Base-by-base conservation (phyloP, 768 basidiomycete species). In the Phaffia tasmanica region DNA sequence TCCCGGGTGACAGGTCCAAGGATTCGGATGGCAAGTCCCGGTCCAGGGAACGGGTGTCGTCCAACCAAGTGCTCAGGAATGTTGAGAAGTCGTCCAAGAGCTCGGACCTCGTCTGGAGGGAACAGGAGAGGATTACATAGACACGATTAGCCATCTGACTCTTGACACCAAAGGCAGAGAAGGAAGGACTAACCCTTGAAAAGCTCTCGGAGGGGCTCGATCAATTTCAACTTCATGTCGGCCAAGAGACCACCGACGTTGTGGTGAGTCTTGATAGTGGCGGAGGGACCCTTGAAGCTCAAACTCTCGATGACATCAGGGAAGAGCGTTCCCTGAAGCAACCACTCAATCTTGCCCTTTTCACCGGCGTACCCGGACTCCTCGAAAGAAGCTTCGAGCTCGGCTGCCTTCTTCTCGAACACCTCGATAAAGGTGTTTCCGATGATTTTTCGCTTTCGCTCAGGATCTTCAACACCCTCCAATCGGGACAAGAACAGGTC, bases 291-390 rank as follows among this genome's bases (percentile, higher is more conserved):
- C 78, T 97, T 98, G 83, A 99, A 99, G 78, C 88, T 90, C 79
- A 99, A 95, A 75, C 88, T 90, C 80, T 99, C 95, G 75, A 98
- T 99, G 67, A 99, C 95, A 74, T 99, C 95, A 1, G 95, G 95
- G 77, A 98, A 99, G 18, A 99, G 82, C 0, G 95, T 99, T 4
- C 95, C 95, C 77, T 99, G 95, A 15, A 99, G 79, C 57, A 99
- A 77, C 92, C 93, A 99, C 75, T 98, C 95, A 46, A 98, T 90
- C 72, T 85, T 84, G 2, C 95, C 93, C 77, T 92, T 94, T 62
- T 66, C 64, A 11, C 82, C 81, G 62, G 82, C 84, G 0, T 81
- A 85, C 2, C 84, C 86, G 27, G 78, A 73, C 68, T 80, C 79
- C 73, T 87, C 86, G 2, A 88, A 89, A 8, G 78, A 81, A 3